Evolutionary conservation across 768 basidiomycete species (phyloP).

Genomic region (Hericium erinaceus): DNA sequence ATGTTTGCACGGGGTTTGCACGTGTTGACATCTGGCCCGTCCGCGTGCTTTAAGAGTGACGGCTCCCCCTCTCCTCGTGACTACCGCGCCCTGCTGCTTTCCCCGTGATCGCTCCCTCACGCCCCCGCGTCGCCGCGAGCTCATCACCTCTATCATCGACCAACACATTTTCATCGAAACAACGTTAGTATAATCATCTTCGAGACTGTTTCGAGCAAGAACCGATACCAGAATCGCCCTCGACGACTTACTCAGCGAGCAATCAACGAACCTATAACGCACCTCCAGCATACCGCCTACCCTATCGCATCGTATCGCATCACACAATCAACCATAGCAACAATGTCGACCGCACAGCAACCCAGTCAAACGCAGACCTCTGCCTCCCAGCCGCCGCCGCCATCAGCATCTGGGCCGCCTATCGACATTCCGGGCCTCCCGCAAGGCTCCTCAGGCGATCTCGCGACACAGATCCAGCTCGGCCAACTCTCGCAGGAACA

Average conservation of each 20-base stretch:
- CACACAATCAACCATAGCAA: not conserved
- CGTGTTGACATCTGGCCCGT: slow-evolving; percentile 11
- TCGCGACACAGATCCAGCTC: not conserved
- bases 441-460: not conserved
- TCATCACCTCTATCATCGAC: not conserved
- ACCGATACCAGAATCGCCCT: too few relatives aligned
- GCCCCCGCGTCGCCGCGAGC: not conserved
- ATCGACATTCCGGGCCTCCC: too few relatives aligned
- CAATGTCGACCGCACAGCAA: not conserved
- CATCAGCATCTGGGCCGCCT: too few relatives aligned
- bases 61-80: slow-evolving; percentile 13
- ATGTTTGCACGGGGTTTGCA: slow-evolving; percentile 17
- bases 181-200: too few relatives aligned
- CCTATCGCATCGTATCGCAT: not conserved
- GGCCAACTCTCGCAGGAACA: not conserved
- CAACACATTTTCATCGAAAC: too few relatives aligned
- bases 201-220: too few relatives aligned
- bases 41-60: slow-evolving; percentile 4
- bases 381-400: not conserved
- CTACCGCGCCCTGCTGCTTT: not conserved
- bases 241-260: too few relatives aligned
- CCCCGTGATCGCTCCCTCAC: slow-evolving; percentile 14
- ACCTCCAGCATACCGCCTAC: too few relatives aligned
- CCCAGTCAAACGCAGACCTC: too few relatives aligned
- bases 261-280: too few relatives aligned